Evolutionary conservation across 768 basidiomycete species (phyloP), one percentile per base, ranked within the genome.

Genomic region (Russula lepida): DNA sequence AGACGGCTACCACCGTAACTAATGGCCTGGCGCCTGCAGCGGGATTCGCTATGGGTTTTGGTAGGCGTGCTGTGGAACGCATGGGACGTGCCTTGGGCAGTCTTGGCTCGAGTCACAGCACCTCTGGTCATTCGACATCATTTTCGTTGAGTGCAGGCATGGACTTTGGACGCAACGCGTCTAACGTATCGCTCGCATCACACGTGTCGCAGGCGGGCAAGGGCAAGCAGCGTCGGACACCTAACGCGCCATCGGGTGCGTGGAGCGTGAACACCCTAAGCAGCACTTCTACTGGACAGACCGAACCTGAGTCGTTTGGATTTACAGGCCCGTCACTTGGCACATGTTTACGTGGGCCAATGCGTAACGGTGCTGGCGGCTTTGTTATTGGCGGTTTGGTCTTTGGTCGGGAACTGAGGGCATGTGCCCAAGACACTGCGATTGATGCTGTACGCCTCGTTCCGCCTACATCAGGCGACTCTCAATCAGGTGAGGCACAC

Each of bases 1-100:
- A 83, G 68, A 83, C 85, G n/a, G 81, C 88, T 19, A 79, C 89
- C 64, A 89, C 87, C 67, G 84, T 90, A 75, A 81, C 85, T 2
- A 79, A 78, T 41, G 79, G 83, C 44, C 77, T 88, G 51, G 83
- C 84, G 3, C 86, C 87, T 28, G 85, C 84, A 23, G 86, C 86
- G 19, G 88, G 87, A 9, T 77, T 88, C 9, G 89, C 88, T 11
- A 68, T 72, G 56, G 74, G 72, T 12, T 68, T 77, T 30, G 74
- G 75, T 23, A 85, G 84, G 68, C 80, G 85, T 59, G 88, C 89
- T 3, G 87, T 88, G 3, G 88, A 89, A 74, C 86, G 83, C 71
- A 82, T 90, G 76, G 70, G 69, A 43, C 66, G 66, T 32, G 66
- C 64, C 35, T 46, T 65, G 23, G 66, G 66, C n/a, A 39, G 27